Evolutionary conservation across 2,329 filamentous ascomycete species (phyloP).

Genomic region (Microsporum audouinii): DNA sequence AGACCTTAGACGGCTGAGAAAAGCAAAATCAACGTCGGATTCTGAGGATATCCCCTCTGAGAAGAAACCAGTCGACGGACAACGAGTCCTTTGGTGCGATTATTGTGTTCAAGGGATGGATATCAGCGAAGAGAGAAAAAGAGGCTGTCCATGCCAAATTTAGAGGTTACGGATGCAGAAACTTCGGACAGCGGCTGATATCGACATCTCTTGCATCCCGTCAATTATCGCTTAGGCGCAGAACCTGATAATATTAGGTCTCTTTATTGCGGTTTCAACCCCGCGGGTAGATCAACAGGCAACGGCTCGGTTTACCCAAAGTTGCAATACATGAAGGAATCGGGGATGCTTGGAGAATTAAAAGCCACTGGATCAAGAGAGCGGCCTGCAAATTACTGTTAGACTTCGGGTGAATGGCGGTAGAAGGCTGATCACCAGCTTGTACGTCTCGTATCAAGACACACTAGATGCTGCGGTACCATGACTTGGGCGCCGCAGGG

Average conservation of each 20-base stretch:
- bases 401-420: background rate
- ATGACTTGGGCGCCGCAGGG: background rate
- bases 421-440: slow-evolving; percentile 1
- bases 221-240: background rate
- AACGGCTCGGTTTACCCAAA: slow-evolving; percentile 1
- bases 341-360: background rate
- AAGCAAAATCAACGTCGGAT: background rate
- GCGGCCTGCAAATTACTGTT: background rate
- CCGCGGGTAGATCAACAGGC: slow-evolving; percentile 1
- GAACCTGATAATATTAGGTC: background rate
- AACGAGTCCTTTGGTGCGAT: background rate
- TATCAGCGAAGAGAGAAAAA: background rate
- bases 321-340: background rate
- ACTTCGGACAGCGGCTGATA: background rate
- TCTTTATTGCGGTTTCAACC: background rate
- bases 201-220: slow-evolving; percentile 1
- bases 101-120: background rate
- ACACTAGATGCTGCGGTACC: background rate
- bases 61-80: background rate
- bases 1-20: background rate
- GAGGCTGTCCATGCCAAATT: background rate
- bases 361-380: background rate
- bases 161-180: background rate
- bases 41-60: background rate
- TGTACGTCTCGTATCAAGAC: slow-evolving; percentile 2